phyloP scores from a whole-genome alignment of 2,329 filamentous ascomycete genomes.

The Colletotrichum australisinense region DNA sequence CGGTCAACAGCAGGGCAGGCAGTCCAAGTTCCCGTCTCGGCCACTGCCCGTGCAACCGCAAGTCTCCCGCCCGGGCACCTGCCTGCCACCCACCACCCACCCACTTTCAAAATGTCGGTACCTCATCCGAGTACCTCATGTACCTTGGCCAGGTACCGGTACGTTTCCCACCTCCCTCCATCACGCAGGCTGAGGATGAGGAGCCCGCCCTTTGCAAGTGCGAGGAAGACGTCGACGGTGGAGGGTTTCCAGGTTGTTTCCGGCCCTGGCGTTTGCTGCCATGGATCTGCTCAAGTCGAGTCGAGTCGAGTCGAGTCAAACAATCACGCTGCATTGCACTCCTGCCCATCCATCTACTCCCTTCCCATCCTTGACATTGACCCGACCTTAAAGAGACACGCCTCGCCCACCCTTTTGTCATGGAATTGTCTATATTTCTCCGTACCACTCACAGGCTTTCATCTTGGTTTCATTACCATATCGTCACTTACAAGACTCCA shows the following conservation, averaged over 20 bases:
- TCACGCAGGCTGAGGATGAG: constrained; percentile 19
- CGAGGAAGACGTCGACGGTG: constrained; percentile 20
- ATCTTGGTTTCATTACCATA: constrained; percentile 1
- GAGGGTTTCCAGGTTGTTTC: constrained; percentile 10
- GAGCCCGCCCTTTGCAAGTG: constrained; percentile 28
- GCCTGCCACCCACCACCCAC: not conserved
- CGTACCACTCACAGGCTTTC: constrained; percentile 7
- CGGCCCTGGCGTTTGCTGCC: constrained; percentile 21
- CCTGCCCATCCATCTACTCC: not conserved
- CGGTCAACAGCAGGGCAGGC: too few species aligned
- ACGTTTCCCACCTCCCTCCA: constrained; percentile 29
- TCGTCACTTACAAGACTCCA: not conserved
- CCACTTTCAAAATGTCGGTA: not conserved
- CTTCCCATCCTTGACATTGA: constrained; percentile 22
- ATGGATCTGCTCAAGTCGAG: constrained; percentile 19
- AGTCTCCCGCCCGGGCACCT: not conserved
- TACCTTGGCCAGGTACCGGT: constrained; percentile 34
- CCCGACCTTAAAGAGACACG: constrained; percentile 31
- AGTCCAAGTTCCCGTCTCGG: not conserved
- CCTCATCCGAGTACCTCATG: constrained; percentile 12
- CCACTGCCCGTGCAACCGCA: not conserved
- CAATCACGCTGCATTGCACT: not conserved
- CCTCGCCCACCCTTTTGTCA: constrained; percentile 25
- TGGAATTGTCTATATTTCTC: not conserved
- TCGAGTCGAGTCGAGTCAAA: not conserved